Conservation (phyloP, 129 eudicot species). For the Flaveria trinervia region DNA sequence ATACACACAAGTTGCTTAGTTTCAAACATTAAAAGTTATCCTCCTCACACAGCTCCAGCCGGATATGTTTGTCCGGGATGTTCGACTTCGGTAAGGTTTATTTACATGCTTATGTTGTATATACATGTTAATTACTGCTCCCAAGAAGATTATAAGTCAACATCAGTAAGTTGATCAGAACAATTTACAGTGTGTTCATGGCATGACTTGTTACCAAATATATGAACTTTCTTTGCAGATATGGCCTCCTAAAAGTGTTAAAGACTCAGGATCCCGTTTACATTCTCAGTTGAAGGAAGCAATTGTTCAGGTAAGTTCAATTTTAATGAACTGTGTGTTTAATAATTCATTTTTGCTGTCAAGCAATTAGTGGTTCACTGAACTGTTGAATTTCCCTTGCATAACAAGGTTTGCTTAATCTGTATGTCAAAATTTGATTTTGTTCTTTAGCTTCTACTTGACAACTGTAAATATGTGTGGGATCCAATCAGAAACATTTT, state of each 20-base stretch:
- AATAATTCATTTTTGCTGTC: not conserved
- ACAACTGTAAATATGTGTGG: not conserved
- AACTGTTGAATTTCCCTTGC: not conserved
- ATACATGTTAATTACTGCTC: constrained; percentile 15
- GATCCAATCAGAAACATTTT: not conserved
- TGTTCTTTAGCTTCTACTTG: constrained; percentile 13
- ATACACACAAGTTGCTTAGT: constrained; percentile 86
- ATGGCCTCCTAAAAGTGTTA: constrained; percentile 98
- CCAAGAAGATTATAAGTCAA: constrained; percentile 1
- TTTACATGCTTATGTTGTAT: constrained; percentile 16
- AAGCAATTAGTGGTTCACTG: not conserved
- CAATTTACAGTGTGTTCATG: not conserved
- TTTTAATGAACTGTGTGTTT: not conserved
- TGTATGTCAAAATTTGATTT: constrained; percentile 5
- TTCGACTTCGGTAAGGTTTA: constrained; percentile 69
- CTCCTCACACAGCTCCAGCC: constrained; percentile 95
- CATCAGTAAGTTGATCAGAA: not conserved
- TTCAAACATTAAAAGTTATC: constrained; percentile 72
- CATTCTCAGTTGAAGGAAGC: constrained; percentile 87
- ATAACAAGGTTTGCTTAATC: not conserved
- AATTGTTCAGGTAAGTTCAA: constrained; percentile 59
- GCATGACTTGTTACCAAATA: not conserved
- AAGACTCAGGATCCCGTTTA: constrained; percentile 90
- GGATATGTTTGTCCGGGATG: constrained; percentile 91
- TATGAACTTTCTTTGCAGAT: constrained; percentile 52